phyloP scores from a whole-genome alignment of 495 filamentous ascomycete genomes.

The Glonium stellatum region DNA sequence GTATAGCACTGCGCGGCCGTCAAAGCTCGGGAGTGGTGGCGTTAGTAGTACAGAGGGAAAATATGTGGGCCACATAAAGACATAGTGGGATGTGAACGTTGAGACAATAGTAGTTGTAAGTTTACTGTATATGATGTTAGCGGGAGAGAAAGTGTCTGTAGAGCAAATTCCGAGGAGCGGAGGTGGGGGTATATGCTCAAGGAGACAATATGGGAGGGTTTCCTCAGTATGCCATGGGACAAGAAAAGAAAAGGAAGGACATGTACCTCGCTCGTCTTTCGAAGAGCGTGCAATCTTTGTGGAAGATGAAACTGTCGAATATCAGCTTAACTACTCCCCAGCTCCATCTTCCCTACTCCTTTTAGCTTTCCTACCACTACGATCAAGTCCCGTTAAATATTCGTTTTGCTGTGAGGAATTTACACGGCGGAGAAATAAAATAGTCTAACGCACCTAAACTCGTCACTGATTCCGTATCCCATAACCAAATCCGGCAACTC shows the following conservation, averaged over 20 bases:
- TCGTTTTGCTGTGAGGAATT: not conserved
- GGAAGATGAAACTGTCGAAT: slow-evolving; percentile 69
- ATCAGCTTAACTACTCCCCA: not conserved
- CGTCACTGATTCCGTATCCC: slow-evolving; percentile 89
- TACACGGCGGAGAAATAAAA: not conserved
- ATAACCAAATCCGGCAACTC: slow-evolving; percentile 80
- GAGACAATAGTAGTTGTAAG: slow-evolving; percentile 83
- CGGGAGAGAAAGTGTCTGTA: too few relatives aligned
- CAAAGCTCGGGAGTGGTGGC: slow-evolving; percentile 78
- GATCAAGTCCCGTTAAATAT: too few relatives aligned
- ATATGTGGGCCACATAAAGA: slow-evolving; percentile 68
- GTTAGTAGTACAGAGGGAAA: slow-evolving; percentile 63
- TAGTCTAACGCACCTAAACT: slow-evolving; percentile 59
- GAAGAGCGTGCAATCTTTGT: slow-evolving; percentile 71
- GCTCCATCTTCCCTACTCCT: not conserved
- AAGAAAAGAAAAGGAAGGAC: not conserved
- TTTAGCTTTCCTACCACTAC: not conserved
- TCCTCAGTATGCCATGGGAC: not conserved
- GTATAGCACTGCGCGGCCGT: slow-evolving; percentile 85
- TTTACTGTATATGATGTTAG: slow-evolving; percentile 50
- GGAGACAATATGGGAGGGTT: too few relatives aligned
- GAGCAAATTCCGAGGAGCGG: too few relatives aligned
- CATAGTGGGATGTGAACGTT: slow-evolving; percentile 88
- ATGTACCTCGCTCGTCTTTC: slow-evolving; percentile 73
- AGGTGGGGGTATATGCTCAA: too few relatives aligned